phyloP scores from a whole-genome alignment of 495 filamentous ascomycete genomes.

The Hypomontagnella monticulosa region DNA sequence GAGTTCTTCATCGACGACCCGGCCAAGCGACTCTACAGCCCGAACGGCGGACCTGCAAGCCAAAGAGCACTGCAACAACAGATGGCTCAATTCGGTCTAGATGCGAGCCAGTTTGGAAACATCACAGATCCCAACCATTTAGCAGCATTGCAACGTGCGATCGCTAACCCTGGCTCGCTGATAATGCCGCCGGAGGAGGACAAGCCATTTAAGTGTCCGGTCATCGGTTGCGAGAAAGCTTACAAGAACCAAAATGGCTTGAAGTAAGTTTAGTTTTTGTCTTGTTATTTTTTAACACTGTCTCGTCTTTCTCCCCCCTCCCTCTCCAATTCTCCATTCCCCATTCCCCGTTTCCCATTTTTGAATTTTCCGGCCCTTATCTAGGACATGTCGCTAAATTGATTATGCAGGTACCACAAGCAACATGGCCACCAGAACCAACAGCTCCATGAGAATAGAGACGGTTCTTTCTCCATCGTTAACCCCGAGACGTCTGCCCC shows the following conservation, averaged over 20 bases:
- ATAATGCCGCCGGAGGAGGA: conserved; percentile 74
- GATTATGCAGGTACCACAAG: conserved; percentile 69
- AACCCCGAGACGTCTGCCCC: conserved; percentile 94
- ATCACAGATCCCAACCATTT: conserved; percentile 80
- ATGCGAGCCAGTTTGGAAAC: conserved; percentile 74
- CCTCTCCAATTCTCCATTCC: background rate
- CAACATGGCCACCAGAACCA: conserved; percentile 95
- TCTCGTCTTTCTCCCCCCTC: conserved; percentile 1
- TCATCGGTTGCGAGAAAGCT: conserved; percentile 98
- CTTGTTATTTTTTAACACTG: conserved; percentile 4
- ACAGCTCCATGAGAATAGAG: conserved; percentile 91
- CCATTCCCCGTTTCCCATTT: background rate
- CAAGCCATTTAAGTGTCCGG: conserved; percentile 96
- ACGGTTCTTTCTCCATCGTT: conserved; percentile 97
- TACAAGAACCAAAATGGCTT: conserved; percentile 99
- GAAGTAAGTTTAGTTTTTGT: conserved; percentile 67
- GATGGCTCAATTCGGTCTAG: conserved; percentile 69
- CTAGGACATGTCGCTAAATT: conserved; percentile 49
- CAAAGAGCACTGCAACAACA: conserved; percentile 68
- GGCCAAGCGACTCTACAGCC: conserved; percentile 90
- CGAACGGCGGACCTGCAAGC: conserved; percentile 76
- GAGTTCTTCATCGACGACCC: conserved; percentile 88
- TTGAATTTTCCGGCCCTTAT: conserved; percentile 21
- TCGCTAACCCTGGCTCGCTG: conserved; percentile 57
- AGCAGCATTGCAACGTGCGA: conserved; percentile 76